A percentile compares a stretch with the other conserved stretches of the same genome.
Conservation (phyloP, 2,329 filamentous ascomycete genomes). For the Diaporthe sp. region DNA sequence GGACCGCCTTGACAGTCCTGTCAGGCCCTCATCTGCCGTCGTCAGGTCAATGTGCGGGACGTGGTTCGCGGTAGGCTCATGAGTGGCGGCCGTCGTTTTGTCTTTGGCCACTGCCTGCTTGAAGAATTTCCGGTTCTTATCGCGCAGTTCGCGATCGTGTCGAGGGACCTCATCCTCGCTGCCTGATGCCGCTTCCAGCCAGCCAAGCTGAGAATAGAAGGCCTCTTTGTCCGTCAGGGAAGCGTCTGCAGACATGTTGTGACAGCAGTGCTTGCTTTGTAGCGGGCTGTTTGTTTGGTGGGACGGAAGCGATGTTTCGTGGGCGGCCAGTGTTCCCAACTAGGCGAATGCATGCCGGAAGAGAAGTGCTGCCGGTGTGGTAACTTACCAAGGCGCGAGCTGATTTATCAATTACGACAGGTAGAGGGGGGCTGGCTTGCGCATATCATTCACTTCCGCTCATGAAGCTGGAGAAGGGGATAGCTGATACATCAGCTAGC, state of each 20-base stretch:
- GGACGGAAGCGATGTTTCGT: not conserved
- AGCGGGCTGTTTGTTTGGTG: not conserved
- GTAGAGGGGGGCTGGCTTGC: not conserved
- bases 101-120: conserved; percentile 9
- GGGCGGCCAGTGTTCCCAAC: not conserved
- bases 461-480: not conserved
- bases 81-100: conserved; percentile 16
- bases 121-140: conserved; percentile 43
- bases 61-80: not conserved
- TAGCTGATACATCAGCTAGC: not conserved
- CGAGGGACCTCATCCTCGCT: conserved; percentile 45
- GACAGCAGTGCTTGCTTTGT: not conserved
- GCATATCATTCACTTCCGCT: not conserved
- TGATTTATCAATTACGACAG: not conserved
- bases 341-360: not conserved
- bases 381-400: not conserved
- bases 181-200: conserved; percentile 38
- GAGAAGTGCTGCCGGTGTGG: not conserved
- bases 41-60: not conserved
- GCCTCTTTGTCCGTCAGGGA: conserved; percentile 54
- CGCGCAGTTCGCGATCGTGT: conserved; percentile 44
- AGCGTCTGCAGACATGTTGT: conserved; percentile 16
- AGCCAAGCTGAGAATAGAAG: conserved; percentile 57
- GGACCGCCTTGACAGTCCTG: not conserved
- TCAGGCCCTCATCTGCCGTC: not conserved